phyloP scores from a whole-genome alignment of 768 basidiomycete genomes.

The Boletus sp. region DNA sequence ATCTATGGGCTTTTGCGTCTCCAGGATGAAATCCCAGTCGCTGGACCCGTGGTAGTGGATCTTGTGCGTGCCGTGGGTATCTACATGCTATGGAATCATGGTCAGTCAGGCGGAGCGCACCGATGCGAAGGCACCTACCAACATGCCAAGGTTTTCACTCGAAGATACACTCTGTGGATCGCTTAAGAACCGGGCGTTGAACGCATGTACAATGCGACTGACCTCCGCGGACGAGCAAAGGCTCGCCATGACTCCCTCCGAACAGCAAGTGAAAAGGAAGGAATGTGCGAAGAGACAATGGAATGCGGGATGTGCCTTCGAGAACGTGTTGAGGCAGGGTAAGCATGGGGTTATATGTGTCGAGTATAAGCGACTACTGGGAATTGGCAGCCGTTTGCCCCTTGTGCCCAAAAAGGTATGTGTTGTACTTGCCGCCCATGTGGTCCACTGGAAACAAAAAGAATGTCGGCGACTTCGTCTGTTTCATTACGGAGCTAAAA shows the following conservation, averaged over 20 bases:
- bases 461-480: constrained; percentile 1
- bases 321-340: constrained; percentile 3
- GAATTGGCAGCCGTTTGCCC: constrained; percentile 9
- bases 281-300: neutral
- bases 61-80: constrained; percentile 53
- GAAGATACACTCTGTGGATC: constrained; percentile 24
- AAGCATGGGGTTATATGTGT: constrained; percentile 15
- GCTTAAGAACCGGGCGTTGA: constrained; percentile 5
- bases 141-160: constrained; percentile 13
- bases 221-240: constrained; percentile 32
- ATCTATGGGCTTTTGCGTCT: constrained; percentile 53
- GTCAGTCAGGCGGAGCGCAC: neutral
- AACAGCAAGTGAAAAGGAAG: neutral
- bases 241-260: constrained; percentile 21
- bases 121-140: constrained; percentile 10
- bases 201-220: neutral
- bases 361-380: constrained; percentile 9
- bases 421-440: constrained; percentile 25
- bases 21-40: constrained; percentile 69
- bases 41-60: constrained; percentile 60
- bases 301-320: neutral
- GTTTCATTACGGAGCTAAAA: constrained; percentile 18
- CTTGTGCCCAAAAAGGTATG: constrained; percentile 33
- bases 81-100: constrained; percentile 20
- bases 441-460: constrained; percentile 27